Evolutionary conservation across 148 eudicot species (phyloP).

Genomic region (Hydrangea macrophylla): DNA sequence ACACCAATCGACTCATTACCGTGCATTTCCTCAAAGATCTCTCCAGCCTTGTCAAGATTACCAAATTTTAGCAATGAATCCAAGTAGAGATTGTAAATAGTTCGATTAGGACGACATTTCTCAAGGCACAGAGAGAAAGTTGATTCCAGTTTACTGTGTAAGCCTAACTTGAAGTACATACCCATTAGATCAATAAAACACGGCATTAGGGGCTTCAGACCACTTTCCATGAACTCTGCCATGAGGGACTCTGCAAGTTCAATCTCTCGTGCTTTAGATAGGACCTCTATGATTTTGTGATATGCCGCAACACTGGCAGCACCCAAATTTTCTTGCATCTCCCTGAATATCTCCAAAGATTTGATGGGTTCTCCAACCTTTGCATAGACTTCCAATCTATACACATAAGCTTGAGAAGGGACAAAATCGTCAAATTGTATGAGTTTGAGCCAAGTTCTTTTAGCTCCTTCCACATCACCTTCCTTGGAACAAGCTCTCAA

Average conservation of each 20-base stretch:
- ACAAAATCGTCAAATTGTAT: slow-evolving; percentile 30
- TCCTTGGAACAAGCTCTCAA: slow-evolving; percentile 82
- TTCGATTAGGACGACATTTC: slow-evolving; percentile 60
- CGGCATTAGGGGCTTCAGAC: slow-evolving; percentile 62
- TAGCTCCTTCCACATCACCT: slow-evolving; percentile 73
- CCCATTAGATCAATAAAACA: slow-evolving; percentile 56
- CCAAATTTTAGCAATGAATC: slow-evolving; percentile 63
- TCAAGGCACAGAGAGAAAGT: slow-evolving; percentile 57
- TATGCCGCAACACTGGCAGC: slow-evolving; percentile 46
- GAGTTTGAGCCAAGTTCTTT: slow-evolving; percentile 68
- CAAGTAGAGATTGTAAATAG: slow-evolving; percentile 59
- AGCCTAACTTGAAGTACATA: slow-evolving; percentile 55
- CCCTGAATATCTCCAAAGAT: slow-evolving; percentile 66
- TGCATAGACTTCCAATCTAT: slow-evolving; percentile 77
- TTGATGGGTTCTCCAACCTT: slow-evolving; percentile 45
- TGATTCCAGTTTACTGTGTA: slow-evolving; percentile 66
- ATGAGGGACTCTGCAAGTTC: slow-evolving; percentile 74
- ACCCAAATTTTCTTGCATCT: slow-evolving; percentile 46
- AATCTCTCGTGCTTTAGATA: slow-evolving; percentile 57
- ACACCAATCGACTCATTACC: slow-evolving; percentile 60
- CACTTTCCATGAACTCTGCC: slow-evolving; percentile 63
- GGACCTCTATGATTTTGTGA: slow-evolving; percentile 68
- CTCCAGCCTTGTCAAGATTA: slow-evolving; percentile 65
- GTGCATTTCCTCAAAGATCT: slow-evolving; percentile 70
- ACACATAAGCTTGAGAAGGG: slow-evolving; percentile 77